Percentiles rank a stretch among this genome's conserved stretches.
Evolutionary conservation across 1,284 basidiomycete species (phyloP).

Genomic region (Papiliotrema terrestris): DNA sequence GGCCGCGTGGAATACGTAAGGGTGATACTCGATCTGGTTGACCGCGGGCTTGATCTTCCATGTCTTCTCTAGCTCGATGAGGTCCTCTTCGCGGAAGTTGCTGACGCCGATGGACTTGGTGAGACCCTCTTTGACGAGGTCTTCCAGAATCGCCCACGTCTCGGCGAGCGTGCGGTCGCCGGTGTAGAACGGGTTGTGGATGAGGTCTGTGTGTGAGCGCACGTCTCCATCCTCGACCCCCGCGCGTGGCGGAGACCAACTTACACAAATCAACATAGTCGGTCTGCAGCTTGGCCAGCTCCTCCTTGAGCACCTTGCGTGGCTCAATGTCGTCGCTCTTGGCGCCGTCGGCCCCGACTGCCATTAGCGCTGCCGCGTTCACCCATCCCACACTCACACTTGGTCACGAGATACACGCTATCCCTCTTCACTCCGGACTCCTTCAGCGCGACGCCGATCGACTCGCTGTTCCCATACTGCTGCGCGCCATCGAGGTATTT

Average conservation of each 20-base stretch:
- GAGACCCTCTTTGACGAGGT: constrained; percentile 62
- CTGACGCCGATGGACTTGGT: constrained; percentile 78
- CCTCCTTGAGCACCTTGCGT: constrained; percentile 34
- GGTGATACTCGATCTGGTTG: constrained; percentile 83
- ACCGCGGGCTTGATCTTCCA: constrained; percentile 62
- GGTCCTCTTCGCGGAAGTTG: constrained; percentile 68
- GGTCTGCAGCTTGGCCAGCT: constrained; percentile 52
- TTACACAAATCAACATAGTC: constrained; percentile 60
- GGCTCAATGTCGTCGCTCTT: constrained; percentile 19
- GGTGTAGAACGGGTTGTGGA: constrained; percentile 59
- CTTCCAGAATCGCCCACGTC: constrained; percentile 69
- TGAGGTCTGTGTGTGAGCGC: constrained; percentile 54
- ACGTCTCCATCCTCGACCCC: too few species aligned
- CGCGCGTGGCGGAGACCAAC: background rate
- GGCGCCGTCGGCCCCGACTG: constrained; percentile 6
- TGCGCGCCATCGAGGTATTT: constrained; percentile 37
- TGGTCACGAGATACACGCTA: constrained; percentile 58
- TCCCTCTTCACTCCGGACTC: constrained; percentile 53
- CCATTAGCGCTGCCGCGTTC: background rate
- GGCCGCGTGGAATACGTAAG: constrained; percentile 64
- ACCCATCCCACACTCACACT: constrained; percentile 32
- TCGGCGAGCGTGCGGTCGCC: constrained; percentile 21
- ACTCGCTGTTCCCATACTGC: constrained; percentile 52
- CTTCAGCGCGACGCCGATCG: constrained; percentile 56
- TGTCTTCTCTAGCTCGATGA: constrained; percentile 60